Percentiles rank a stretch among this genome's conserved stretches.
These are phyloP conservation scores for Pythium aphanidermatum DNA, from an alignment of 352 stramenopile genomes.

Conservation along the genomic window DNA sequence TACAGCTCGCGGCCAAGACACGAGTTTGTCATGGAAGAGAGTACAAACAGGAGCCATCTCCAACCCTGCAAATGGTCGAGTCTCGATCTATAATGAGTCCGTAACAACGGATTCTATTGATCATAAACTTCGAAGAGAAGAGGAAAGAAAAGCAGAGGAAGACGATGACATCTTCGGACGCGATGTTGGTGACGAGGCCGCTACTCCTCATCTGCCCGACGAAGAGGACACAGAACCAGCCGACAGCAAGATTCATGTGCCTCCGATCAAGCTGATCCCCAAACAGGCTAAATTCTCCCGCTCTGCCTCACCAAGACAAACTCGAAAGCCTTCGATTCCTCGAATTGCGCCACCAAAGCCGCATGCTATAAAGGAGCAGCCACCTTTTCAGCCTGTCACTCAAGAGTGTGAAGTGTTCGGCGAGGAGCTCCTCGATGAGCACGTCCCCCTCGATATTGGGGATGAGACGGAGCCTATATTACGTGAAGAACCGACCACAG, in stretches of 20 bases:
- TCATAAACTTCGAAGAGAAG: not conserved
- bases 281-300: too few relatives aligned
- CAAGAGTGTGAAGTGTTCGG: constrained; percentile 8
- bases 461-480: too few relatives aligned
- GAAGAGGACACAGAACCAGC: not conserved
- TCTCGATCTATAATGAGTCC: too few relatives aligned
- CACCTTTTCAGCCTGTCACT: constrained; percentile 1
- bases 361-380: not conserved
- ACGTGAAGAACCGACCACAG: too few relatives aligned
- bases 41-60: constrained; percentile 2
- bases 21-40: too few relatives aligned
- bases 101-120: too few relatives aligned
- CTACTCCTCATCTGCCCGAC: not conserved
- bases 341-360: constrained; percentile 6
- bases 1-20: not conserved
- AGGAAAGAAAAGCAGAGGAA: constrained; percentile 17
- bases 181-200: constrained; percentile 1
- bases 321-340: too few relatives aligned
- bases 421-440: too few relatives aligned
- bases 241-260: too few relatives aligned
- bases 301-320: too few relatives aligned
- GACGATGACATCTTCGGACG: constrained; percentile 4
- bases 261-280: not conserved
- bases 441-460: too few relatives aligned
- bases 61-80: too few relatives aligned